phyloP scores from a whole-genome alignment of 306 rosid species.

The Notholithocarpus densiflorus region DNA sequence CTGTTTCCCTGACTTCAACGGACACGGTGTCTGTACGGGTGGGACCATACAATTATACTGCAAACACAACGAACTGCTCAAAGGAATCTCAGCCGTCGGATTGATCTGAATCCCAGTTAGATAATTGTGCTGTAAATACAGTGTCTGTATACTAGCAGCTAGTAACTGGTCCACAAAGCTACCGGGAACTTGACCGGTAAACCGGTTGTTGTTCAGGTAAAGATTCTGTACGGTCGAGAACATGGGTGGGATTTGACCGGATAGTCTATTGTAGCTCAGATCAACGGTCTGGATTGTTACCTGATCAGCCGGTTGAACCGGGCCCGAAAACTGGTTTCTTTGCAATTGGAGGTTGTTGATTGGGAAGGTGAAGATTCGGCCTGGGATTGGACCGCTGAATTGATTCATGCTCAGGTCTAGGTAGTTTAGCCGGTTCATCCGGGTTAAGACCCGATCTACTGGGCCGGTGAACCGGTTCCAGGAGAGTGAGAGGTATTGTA shows the following conservation, averaged over 20 bases:
- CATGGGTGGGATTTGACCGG: slow-evolving; percentile 67
- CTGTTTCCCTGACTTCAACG: slow-evolving; percentile 70
- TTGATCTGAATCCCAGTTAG: slow-evolving; percentile 86
- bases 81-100: slow-evolving; percentile 95
- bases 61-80: slow-evolving; percentile 82
- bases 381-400: slow-evolving; percentile 71
- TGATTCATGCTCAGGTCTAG: slow-evolving; percentile 82
- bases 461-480: slow-evolving; percentile 77
- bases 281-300: slow-evolving; percentile 77
- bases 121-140: slow-evolving; percentile 88
- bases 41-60: slow-evolving; percentile 98
- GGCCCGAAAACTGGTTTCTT: slow-evolving; percentile 65
- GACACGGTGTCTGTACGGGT: slow-evolving; percentile 85
- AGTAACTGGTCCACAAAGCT: slow-evolving; percentile 68
- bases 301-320: slow-evolving; percentile 52
- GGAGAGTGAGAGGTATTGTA: slow-evolving; percentile 75
- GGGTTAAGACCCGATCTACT: slow-evolving; percentile 52
- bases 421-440: slow-evolving; percentile 62
- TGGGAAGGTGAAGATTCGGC: slow-evolving; percentile 70
- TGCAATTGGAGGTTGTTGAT: slow-evolving; percentile 64
- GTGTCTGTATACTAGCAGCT: slow-evolving; percentile 61
- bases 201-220: slow-evolving; percentile 82
- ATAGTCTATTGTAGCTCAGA: slow-evolving; percentile 73
- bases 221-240: slow-evolving; percentile 78
- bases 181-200: slow-evolving; percentile 78